phyloP scores from a whole-genome alignment of 352 stramenopile genomes.

The Pythium coloratum region DNA sequence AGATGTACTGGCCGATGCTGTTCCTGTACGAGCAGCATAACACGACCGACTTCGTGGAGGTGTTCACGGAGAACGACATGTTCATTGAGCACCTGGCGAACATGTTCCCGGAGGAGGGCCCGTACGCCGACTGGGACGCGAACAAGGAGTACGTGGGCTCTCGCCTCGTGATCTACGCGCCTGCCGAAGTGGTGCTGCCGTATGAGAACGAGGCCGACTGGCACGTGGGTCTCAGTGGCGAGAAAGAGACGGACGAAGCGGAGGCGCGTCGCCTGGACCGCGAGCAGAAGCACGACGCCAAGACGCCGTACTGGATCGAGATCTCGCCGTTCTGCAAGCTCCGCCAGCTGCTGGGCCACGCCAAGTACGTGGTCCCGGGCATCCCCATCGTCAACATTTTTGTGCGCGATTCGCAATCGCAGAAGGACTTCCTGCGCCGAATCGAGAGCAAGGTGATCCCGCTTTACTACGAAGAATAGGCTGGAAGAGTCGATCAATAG shows the following conservation, averaged over 20 bases:
- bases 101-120: slow-evolving; percentile 88
- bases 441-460: slow-evolving; percentile 63
- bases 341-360: slow-evolving; percentile 63
- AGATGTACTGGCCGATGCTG: slow-evolving; percentile 79
- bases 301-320: slow-evolving; percentile 77
- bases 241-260: slow-evolving; percentile 65
- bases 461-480: slow-evolving; percentile 35
- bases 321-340: slow-evolving; percentile 82
- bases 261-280: slow-evolving; percentile 59
- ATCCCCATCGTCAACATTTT: slow-evolving; percentile 86
- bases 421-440: slow-evolving; percentile 62
- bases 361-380: slow-evolving; percentile 80
- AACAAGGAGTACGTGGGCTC: slow-evolving; percentile 74
- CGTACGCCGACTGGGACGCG: slow-evolving; percentile 80
- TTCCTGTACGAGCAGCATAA: slow-evolving; percentile 87
- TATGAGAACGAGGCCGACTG: slow-evolving; percentile 67
- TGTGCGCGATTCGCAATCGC: slow-evolving; percentile 61
- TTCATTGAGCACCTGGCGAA: slow-evolving; percentile 87
- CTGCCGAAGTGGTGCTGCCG: slow-evolving; percentile 67
- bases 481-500: slow-evolving; percentile 10
- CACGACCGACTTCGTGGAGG: slow-evolving; percentile 83
- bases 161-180: slow-evolving; percentile 72
- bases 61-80: slow-evolving; percentile 75
- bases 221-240: slow-evolving; percentile 76
- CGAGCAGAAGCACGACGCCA: slow-evolving; percentile 76